phyloP scores from a whole-genome alignment of 2,329 filamentous ascomycete species.

The Paradendryphiella salina region DNA sequence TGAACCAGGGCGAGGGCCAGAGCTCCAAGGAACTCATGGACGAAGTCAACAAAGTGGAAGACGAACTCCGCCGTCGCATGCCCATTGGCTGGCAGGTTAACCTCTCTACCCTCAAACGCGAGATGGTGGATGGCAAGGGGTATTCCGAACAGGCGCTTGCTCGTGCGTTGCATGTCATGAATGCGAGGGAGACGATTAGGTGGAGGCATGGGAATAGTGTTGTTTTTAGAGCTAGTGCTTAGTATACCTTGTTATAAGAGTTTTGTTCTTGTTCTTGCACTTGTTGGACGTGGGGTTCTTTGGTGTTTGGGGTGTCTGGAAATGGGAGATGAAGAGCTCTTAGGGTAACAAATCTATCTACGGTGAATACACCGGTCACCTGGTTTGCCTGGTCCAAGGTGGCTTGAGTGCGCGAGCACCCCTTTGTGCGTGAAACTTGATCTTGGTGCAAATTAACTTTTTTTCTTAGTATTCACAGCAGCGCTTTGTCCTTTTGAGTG shows the following conservation, averaged over 20 bases:
- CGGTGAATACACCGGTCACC: too few relatives aligned
- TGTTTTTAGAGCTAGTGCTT: slow-evolving; percentile 29
- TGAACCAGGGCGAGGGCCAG: slow-evolving; percentile 79
- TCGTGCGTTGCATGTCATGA: slow-evolving; percentile 80
- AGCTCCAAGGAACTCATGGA: slow-evolving; percentile 89
- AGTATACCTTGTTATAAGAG: neutral
- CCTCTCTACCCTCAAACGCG: slow-evolving; percentile 78
- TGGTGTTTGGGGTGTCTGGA: too few relatives aligned
- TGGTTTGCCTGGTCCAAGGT: too few relatives aligned
- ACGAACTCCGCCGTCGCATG: slow-evolving; percentile 81
- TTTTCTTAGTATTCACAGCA: too few relatives aligned
- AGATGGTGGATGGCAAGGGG: slow-evolving; percentile 89
- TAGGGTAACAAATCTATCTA: too few relatives aligned
- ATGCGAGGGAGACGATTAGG: slow-evolving; percentile 83
- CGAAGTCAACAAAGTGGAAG: slow-evolving; percentile 82
- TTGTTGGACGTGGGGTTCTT: too few relatives aligned
- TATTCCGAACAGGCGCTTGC: slow-evolving; percentile 87
- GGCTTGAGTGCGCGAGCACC: too few relatives aligned
- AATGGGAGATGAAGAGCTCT: too few relatives aligned
- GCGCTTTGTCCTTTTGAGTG: too few relatives aligned
- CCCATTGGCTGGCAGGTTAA: slow-evolving; percentile 97
- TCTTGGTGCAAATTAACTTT: too few relatives aligned
- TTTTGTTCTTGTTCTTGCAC: too few relatives aligned
- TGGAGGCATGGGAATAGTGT: slow-evolving; percentile 65
- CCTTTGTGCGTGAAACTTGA: too few relatives aligned